Conservation (phyloP, 768 basidiomycete species). For the Rickenella mellea region DNA sequence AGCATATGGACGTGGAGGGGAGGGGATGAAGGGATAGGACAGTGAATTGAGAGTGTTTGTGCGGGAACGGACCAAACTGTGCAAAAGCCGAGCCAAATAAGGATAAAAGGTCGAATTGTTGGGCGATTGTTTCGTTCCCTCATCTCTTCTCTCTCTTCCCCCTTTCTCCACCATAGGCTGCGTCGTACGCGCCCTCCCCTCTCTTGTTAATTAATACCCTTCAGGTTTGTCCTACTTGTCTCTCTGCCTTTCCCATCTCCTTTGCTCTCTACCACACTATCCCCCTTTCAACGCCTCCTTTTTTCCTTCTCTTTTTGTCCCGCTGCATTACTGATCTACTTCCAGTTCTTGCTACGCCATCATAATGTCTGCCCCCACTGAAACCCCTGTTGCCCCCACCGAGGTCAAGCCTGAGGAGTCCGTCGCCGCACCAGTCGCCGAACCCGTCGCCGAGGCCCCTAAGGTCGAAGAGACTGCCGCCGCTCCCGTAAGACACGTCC, state of each 20-base stretch:
- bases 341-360: constrained; percentile 46
- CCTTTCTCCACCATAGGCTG: constrained; percentile 39
- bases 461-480: constrained; percentile 30
- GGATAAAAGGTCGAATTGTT: constrained; percentile 31
- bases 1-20: too few relatives aligned
- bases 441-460: constrained; percentile 26
- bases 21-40: too few relatives aligned
- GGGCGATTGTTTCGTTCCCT: too few relatives aligned
- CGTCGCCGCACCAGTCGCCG: constrained; percentile 21
- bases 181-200: constrained; percentile 28
- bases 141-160: constrained; percentile 50
- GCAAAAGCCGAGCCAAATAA: constrained; percentile 28
- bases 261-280: constrained; percentile 17
- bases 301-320: constrained; percentile 7
- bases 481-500: constrained; percentile 25
- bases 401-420: constrained; percentile 44
- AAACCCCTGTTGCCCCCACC: constrained; percentile 37
- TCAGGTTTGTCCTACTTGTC: background rate
- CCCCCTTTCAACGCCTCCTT: constrained; percentile 35
- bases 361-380: constrained; percentile 77
- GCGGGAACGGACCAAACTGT: too few relatives aligned
- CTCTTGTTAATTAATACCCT: background rate
- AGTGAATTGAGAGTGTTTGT: too few relatives aligned
- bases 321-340: constrained; percentile 19
- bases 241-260: constrained; percentile 15